Percentiles rank a stretch among this genome's conserved stretches.
Conservation (phyloP, 2,329 filamentous ascomycete genomes). For the Aureobasidium sp. region DNA sequence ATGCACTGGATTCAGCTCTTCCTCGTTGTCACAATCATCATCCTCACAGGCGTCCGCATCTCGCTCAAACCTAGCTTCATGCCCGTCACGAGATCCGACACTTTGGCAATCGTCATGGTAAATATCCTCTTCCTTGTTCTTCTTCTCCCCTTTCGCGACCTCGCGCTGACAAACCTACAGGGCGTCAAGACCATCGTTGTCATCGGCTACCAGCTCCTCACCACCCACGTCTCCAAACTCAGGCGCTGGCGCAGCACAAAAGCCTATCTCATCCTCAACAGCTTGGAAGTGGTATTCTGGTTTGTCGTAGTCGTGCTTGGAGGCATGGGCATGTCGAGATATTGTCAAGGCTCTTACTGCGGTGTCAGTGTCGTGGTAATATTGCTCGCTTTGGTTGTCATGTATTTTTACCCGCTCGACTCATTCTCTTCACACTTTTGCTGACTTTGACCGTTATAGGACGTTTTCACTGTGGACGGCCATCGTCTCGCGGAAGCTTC, state of each 20-base stretch:
- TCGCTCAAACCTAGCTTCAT: neutral
- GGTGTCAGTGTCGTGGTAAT: neutral
- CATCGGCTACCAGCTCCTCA: conserved; percentile 34
- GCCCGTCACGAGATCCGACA: neutral
- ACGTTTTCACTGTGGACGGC: too few relatives aligned
- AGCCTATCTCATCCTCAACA: conserved; percentile 34
- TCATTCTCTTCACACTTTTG: too few relatives aligned
- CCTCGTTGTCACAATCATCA: neutral
- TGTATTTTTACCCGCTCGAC: too few relatives aligned
- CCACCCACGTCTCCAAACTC: conserved; percentile 27
- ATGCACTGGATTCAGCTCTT: neutral
- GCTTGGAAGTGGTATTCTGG: conserved; percentile 37
- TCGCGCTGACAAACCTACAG: too few relatives aligned
- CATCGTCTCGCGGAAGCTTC: too few relatives aligned
- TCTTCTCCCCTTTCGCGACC: too few relatives aligned
- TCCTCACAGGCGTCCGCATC: neutral
- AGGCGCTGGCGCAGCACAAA: conserved; percentile 33
- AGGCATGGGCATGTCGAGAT: neutral
- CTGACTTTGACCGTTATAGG: too few relatives aligned
- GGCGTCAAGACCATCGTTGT: conserved; percentile 31
- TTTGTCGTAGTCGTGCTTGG: conserved; percentile 27
- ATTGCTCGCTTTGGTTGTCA: neutral
- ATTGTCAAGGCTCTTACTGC: neutral
- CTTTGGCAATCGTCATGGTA: neutral
- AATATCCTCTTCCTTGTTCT: too few relatives aligned